These are phyloP conservation scores for Bipolaris oryzae DNA, from an alignment of 2,329 filamentous ascomycete genomes.

Conservation along the genomic window DNA sequence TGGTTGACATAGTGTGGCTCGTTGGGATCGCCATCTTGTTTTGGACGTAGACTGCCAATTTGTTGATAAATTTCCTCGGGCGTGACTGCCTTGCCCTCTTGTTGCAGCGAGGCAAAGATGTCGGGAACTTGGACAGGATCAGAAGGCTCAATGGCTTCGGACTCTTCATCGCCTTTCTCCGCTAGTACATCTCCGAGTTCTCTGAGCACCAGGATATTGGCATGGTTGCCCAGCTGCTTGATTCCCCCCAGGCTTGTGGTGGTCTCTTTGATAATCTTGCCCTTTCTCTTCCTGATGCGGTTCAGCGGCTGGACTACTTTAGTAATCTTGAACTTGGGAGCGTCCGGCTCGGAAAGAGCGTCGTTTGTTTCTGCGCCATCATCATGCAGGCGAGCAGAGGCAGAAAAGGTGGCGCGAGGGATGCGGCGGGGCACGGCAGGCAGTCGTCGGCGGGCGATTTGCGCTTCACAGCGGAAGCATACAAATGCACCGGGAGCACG, in stretches of 20 bases:
- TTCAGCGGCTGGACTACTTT: conserved; percentile 24
- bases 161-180: neutral
- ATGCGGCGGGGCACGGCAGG: conserved; percentile 20
- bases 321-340: conserved; percentile 10
- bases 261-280: conserved; percentile 34
- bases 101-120: conserved; percentile 35
- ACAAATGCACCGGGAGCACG: conserved; percentile 46
- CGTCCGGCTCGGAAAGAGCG: conserved; percentile 1
- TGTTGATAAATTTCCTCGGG: conserved; percentile 41
- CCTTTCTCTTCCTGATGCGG: conserved; percentile 30
- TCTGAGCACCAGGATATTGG: conserved; percentile 45
- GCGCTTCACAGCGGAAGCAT: conserved; percentile 49
- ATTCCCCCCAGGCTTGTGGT: conserved; percentile 38
- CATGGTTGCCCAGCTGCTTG: conserved; percentile 42
- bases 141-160: conserved; percentile 10
- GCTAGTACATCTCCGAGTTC: conserved; percentile 26
- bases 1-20: conserved; percentile 41
- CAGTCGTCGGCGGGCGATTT: conserved; percentile 29
- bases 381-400: conserved; percentile 27
- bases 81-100: conserved; percentile 27
- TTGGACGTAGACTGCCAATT: conserved; percentile 40
- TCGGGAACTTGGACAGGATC: conserved; percentile 25
- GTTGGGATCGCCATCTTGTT: conserved; percentile 20
- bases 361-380: conserved; percentile 25
- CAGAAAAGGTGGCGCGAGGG: conserved; percentile 36